phyloP scores from a whole-genome alignment of 495 filamentous ascomycete species.

The Tuber indicum region DNA sequence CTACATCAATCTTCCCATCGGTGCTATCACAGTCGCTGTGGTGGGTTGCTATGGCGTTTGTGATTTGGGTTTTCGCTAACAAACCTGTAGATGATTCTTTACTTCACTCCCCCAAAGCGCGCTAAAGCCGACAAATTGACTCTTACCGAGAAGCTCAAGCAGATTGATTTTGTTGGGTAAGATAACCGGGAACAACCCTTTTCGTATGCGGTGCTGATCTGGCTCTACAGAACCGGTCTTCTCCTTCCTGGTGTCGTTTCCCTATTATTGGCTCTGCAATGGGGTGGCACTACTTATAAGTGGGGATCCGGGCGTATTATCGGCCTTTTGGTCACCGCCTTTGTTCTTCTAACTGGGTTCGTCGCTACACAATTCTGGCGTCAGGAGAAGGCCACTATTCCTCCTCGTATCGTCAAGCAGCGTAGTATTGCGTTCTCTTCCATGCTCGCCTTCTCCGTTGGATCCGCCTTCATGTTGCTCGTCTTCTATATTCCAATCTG shows the following conservation, averaged over 20 bases:
- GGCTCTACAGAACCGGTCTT: slow-evolving; percentile 45
- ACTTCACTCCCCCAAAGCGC: slow-evolving; percentile 50
- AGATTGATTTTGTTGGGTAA: slow-evolving; percentile 60
- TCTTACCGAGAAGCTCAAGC: slow-evolving; percentile 48
- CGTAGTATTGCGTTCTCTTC: slow-evolving; percentile 57
- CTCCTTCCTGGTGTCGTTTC: slow-evolving; percentile 69
- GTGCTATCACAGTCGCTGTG: slow-evolving; percentile 57
- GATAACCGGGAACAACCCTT: not conserved
- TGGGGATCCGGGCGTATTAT: slow-evolving; percentile 66
- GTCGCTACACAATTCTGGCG: slow-evolving; percentile 58
- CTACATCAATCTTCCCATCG: slow-evolving; percentile 69
- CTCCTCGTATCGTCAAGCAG: slow-evolving; percentile 63
- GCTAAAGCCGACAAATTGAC: slow-evolving; percentile 42
- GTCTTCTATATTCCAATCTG: slow-evolving; percentile 75
- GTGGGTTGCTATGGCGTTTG: slow-evolving; percentile 22
- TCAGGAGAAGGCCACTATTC: slow-evolving; percentile 69
- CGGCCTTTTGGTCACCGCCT: slow-evolving; percentile 63
- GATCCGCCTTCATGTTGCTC: slow-evolving; percentile 61
- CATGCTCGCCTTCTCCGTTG: slow-evolving; percentile 53
- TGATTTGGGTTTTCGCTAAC: not conserved
- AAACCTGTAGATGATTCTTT: slow-evolving; percentile 47
- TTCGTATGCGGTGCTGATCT: not conserved
- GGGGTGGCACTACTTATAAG: slow-evolving; percentile 66
- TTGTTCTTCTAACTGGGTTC: slow-evolving; percentile 59
- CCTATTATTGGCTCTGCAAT: slow-evolving; percentile 73